These are phyloP conservation scores for Dendrobium huoshanense DNA, from an alignment of 106 monocot genomes.

Conservation along the genomic window DNA sequence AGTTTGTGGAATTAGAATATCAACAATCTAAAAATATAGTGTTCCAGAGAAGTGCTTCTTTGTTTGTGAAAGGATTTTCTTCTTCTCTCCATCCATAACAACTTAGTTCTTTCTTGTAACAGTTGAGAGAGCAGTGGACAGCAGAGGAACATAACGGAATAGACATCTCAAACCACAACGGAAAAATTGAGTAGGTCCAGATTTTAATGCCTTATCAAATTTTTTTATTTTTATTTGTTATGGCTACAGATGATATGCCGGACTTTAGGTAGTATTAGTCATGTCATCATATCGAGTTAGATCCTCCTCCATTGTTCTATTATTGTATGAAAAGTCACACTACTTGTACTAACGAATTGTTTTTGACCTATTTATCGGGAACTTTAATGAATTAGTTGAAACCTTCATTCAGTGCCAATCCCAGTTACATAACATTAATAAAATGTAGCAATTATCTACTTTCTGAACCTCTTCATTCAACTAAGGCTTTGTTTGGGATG, in stretches of 20 bases:
- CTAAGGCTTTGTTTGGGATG: too few relatives aligned
- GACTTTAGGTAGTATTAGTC: too few relatives aligned
- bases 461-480: too few relatives aligned
- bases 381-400: neutral
- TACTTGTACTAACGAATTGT: neutral
- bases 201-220: neutral
- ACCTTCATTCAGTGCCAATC: neutral
- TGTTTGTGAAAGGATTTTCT: too few relatives aligned
- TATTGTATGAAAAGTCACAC: neutral
- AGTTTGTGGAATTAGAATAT: neutral
- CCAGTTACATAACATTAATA: neutral
- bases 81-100: too few relatives aligned
- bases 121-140: constrained; percentile 5
- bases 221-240: neutral
- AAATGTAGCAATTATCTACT: too few relatives aligned
- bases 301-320: neutral
- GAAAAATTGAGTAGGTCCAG: neutral
- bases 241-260: neutral
- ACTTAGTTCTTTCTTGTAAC: neutral
- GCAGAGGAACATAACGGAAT: neutral
- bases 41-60: neutral
- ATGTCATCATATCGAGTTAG: neutral
- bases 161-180: neutral
- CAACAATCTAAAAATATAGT: too few relatives aligned
- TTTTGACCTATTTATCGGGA: neutral